Percentiles rank a stretch among this genome's conserved stretches.
Conservation (phyloP, 495 filamentous ascomycete species). For the Oidiodendron maius region DNA sequence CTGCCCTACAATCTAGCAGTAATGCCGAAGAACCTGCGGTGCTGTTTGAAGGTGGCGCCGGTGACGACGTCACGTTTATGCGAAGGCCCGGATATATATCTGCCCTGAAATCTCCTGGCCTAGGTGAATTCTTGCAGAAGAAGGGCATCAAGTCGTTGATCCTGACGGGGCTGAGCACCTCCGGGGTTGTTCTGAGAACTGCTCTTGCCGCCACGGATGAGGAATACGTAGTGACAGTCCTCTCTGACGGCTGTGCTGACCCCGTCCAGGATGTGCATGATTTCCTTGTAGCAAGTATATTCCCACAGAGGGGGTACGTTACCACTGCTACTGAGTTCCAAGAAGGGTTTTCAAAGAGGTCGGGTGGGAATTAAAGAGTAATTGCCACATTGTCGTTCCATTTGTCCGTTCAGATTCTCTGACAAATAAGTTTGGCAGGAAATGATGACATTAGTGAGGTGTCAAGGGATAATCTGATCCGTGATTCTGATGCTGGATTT, state of each 20-base stretch:
- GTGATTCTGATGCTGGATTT: no score
- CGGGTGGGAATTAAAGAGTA: no score
- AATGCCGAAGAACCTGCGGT: not conserved
- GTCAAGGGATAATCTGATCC: no score
- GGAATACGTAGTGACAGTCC: not conserved
- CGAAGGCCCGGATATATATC: not conserved
- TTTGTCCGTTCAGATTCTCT: no score
- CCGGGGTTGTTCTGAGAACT: not conserved
- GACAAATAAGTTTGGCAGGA: no score
- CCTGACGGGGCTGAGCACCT: not conserved
- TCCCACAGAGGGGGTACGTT: not conserved
- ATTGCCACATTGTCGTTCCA: no score
- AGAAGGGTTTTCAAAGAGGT: not conserved
- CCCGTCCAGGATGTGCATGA: not conserved
- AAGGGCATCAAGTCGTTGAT: not conserved
- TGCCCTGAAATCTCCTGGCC: not conserved
- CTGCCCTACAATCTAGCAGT: not conserved
- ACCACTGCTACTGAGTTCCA: not conserved
- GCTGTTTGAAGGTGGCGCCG: no score
- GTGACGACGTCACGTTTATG: not conserved
- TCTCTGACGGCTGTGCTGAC: not conserved
- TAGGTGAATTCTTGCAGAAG: not conserved
- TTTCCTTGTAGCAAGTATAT: not conserved
- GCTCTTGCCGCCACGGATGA: not conserved
- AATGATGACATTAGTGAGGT: no score